phyloP scores from a whole-genome alignment of 345 rosid genomes.

The Populus tremula region DNA sequence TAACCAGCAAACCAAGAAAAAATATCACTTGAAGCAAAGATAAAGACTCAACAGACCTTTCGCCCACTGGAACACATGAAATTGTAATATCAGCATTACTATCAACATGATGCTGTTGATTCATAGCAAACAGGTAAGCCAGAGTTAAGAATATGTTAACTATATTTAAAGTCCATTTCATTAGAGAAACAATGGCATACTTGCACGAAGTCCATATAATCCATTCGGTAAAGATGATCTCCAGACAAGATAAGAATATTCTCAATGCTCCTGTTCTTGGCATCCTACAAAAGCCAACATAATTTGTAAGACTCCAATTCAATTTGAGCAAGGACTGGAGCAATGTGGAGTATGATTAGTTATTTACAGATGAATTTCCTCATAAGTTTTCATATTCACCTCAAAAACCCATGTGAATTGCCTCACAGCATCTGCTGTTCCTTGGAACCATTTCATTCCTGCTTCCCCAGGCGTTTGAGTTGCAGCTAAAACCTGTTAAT shows the following conservation, averaged over 20 bases:
- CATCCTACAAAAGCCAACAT: slow-evolving; percentile 53
- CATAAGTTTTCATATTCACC: slow-evolving; percentile 37
- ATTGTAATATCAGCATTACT: slow-evolving; percentile 78
- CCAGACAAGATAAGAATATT: slow-evolving; percentile 76
- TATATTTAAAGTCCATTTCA: background rate
- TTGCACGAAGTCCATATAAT: slow-evolving; percentile 83
- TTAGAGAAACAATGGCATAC: slow-evolving; percentile 26
- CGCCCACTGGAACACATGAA: slow-evolving; percentile 66
- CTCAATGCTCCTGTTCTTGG: slow-evolving; percentile 74
- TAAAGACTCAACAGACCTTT: slow-evolving; percentile 47
- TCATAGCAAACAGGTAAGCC: slow-evolving; percentile 25
- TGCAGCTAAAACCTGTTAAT: slow-evolving; percentile 82
- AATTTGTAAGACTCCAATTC: slow-evolving; percentile 14
- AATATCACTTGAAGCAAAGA: background rate
- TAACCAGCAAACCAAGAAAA: slow-evolving; percentile 3
- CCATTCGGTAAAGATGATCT: slow-evolving; percentile 91
- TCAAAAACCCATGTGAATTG: slow-evolving; percentile 92
- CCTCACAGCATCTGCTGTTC: slow-evolving; percentile 99
- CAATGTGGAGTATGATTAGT: background rate
- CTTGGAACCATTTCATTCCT: slow-evolving; percentile 93
- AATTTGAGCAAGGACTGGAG: background rate
- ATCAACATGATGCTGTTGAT: slow-evolving; percentile 68
- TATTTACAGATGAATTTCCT: background rate
- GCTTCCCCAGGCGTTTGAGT: slow-evolving; percentile 95
- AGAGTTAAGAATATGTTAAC: background rate